phyloP scores from a whole-genome alignment of 306 rosid species.

The Ziziphus jujuba region DNA sequence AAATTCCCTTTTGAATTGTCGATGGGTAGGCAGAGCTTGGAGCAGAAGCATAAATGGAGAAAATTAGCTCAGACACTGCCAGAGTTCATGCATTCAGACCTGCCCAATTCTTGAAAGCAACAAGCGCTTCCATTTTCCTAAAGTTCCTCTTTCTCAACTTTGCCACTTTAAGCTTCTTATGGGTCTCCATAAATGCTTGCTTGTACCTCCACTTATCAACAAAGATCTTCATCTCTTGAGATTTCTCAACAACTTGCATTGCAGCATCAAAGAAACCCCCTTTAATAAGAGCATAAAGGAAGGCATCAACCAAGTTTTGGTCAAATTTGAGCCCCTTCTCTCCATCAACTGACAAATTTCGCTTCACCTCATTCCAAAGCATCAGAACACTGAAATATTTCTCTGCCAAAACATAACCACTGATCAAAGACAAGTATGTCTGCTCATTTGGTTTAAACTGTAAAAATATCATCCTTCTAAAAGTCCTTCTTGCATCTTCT shows the following conservation, averaged over 20 bases:
- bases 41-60: constrained; percentile 15
- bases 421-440: constrained; percentile 79
- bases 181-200: constrained; percentile 96
- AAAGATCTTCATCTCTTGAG: constrained; percentile 78
- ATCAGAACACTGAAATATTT: constrained; percentile 79
- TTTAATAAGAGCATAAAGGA: constrained; percentile 84
- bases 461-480: constrained; percentile 87
- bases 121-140: constrained; percentile 78
- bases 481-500: constrained; percentile 93
- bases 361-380: constrained; percentile 88
- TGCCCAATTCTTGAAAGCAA: constrained; percentile 97
- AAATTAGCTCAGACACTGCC: constrained; percentile 12
- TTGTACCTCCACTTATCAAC: constrained; percentile 98
- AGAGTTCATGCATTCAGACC: constrained; percentile 67
- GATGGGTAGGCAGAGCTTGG: constrained; percentile 5
- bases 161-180: constrained; percentile 80
- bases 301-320: constrained; percentile 77
- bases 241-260: constrained; percentile 94
- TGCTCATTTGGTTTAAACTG: constrained; percentile 85
- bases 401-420: constrained; percentile 75
- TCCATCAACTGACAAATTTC: constrained; percentile 58
- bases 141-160: constrained; percentile 70
- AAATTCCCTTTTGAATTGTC: constrained; percentile 17
- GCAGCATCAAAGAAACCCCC: constrained; percentile 97
- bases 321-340: constrained; percentile 68